These are phyloP conservation scores for Neovahlkampfia damariscottae DNA, from an alignment of 78 protist species.

Conservation along the genomic window DNA sequence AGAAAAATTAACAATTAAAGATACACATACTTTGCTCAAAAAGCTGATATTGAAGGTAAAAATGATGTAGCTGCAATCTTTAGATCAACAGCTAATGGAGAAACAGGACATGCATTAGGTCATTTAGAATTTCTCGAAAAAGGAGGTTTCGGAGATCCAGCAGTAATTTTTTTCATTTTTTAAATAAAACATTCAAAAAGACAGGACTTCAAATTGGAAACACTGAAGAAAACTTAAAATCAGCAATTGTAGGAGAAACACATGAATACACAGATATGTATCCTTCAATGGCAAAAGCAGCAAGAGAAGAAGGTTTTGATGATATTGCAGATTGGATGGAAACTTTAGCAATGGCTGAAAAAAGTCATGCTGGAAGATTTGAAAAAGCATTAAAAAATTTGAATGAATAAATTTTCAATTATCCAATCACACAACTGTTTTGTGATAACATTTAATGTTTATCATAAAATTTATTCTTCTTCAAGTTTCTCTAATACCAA, in stretches of 20 bases:
- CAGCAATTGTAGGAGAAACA: slow-evolving; percentile 14
- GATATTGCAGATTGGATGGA: no score
- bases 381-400: no score
- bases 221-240: slow-evolving; percentile 11
- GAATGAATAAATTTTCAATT: no score
- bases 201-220: slow-evolving; percentile 23
- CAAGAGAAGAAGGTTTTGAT: slow-evolving; percentile 16
- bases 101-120: neutral
- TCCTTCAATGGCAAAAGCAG: neutral
- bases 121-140: neutral
- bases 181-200: no score
- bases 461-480: no score
- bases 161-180: no score
- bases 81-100: slow-evolving; percentile 11
- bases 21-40: slow-evolving; percentile 21
- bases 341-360: no score
- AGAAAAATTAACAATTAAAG: no score
- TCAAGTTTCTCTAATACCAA: neutral
- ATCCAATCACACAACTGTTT: no score
- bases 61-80: slow-evolving; percentile 20
- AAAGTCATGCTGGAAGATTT: no score
- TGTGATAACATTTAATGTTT: no score
- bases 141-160: neutral
- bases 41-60: slow-evolving; percentile 28
- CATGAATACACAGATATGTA: slow-evolving; percentile 26